phyloP scores from a whole-genome alignment of 2,329 filamentous ascomycete genomes.

The Albifimbria verrucaria region DNA sequence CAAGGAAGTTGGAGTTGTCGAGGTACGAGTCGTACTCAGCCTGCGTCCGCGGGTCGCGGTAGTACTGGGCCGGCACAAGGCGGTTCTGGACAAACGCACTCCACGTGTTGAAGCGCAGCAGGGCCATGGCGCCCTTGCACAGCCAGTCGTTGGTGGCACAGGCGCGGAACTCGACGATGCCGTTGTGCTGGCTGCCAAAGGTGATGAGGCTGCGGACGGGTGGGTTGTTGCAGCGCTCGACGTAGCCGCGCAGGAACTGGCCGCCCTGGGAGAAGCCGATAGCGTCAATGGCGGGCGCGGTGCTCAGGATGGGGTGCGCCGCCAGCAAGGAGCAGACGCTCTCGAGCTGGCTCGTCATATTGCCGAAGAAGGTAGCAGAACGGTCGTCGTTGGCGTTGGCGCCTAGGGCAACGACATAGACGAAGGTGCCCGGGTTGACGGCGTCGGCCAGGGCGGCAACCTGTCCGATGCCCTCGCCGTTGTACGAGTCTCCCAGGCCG shows the following conservation, averaged over 20 bases:
- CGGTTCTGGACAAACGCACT: constrained; percentile 70
- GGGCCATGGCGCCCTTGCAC: constrained; percentile 74
- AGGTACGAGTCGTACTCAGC: constrained; percentile 67
- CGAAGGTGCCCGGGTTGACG: constrained; percentile 77
- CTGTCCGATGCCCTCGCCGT: constrained; percentile 67
- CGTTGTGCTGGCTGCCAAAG: constrained; percentile 89
- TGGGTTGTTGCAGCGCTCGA: constrained; percentile 80
- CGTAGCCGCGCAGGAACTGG: constrained; percentile 87
- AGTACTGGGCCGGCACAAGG: constrained; percentile 94
- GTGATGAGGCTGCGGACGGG: constrained; percentile 78
- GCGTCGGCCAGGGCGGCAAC: constrained; percentile 70
- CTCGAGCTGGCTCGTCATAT: constrained; percentile 74
- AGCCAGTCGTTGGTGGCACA: constrained; percentile 73
- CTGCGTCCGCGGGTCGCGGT: constrained; percentile 56
- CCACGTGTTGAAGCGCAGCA: constrained; percentile 82
- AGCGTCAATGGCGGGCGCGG: constrained; percentile 81
- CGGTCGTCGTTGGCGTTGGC: constrained; percentile 67
- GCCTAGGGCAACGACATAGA: constrained; percentile 74
- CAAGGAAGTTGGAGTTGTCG: constrained; percentile 79
- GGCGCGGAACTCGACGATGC: constrained; percentile 76
- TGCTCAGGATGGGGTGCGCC: constrained; percentile 73
- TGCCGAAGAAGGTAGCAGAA: constrained; percentile 84
- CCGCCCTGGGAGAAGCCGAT: constrained; percentile 95
- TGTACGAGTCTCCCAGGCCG: constrained; percentile 72
- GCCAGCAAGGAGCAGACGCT: constrained; percentile 76